A percentile compares a stretch with the other conserved stretches of the same genome.
These are phyloP conservation scores for Starmerella khaoyaiensis DNA, from an alignment of 805 yeast species.

Conservation along the genomic window DNA sequence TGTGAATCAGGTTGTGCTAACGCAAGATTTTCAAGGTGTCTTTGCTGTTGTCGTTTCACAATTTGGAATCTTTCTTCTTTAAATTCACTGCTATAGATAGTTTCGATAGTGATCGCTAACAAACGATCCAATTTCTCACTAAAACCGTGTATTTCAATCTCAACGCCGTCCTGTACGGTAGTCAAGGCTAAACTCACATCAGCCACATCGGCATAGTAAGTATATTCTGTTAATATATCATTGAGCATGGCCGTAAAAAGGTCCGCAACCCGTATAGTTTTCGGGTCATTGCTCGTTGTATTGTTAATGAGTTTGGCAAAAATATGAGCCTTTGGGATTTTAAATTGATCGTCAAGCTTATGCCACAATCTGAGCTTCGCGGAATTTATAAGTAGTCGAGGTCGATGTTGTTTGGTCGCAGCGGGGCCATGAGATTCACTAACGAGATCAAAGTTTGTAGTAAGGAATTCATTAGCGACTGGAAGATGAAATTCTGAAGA, in stretches of 20 bases:
- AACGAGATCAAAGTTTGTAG: constrained; percentile 58
- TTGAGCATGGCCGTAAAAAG: constrained; percentile 58
- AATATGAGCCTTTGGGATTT: constrained; percentile 75
- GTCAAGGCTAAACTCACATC: constrained; percentile 50
- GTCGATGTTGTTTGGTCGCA: constrained; percentile 36
- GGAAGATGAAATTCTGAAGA: constrained; percentile 46
- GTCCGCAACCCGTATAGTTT: constrained; percentile 42
- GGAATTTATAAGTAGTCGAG: constrained; percentile 44
- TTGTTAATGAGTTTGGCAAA: constrained; percentile 53
- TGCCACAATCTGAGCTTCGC: constrained; percentile 43
- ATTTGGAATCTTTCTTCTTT: constrained; percentile 49
- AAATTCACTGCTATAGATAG: constrained; percentile 39
- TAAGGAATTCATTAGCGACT: constrained; percentile 62
- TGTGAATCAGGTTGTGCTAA: constrained; percentile 69
- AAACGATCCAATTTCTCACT: constrained; percentile 65
- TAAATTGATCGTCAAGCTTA: constrained; percentile 78
- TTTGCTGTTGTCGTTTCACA: constrained; percentile 48
- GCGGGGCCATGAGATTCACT: constrained; percentile 20
- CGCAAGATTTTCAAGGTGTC: constrained; percentile 55
- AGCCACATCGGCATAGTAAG: constrained; percentile 76
- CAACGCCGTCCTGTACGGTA: constrained; percentile 57
- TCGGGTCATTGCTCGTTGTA: constrained; percentile 3
- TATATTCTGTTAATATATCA: constrained; percentile 60
- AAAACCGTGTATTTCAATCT: constrained; percentile 60
- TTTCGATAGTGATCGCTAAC: constrained; percentile 45